These are phyloP conservation scores for Hyphopichia khmerensis DNA, from an alignment of 1,139 yeast species.

Conservation along the genomic window DNA sequence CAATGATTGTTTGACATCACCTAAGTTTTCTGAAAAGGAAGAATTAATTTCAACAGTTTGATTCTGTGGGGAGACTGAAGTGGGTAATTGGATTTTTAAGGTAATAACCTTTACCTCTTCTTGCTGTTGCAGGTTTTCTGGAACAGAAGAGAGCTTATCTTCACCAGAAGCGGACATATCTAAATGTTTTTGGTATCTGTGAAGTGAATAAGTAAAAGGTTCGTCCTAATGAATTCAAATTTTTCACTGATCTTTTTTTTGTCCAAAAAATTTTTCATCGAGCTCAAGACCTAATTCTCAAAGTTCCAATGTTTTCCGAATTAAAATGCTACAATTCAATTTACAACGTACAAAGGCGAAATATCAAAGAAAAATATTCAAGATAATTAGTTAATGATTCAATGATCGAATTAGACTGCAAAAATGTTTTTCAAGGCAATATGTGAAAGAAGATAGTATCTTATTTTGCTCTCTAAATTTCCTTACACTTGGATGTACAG, in stretches of 20 bases:
- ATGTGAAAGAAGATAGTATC: too few species aligned
- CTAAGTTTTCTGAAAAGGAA: conserved; percentile 45
- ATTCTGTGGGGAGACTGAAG: conserved; percentile 19
- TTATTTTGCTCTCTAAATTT: too few species aligned
- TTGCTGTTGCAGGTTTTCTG: not conserved
- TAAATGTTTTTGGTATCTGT: not conserved
- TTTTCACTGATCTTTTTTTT: not conserved
- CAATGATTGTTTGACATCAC: conserved; percentile 61
- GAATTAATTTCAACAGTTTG: conserved; percentile 33
- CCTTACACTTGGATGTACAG: too few species aligned
- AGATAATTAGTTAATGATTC: too few species aligned
- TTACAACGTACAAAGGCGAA: not conserved
- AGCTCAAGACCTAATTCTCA: not conserved
- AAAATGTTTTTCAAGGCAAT: too few species aligned
- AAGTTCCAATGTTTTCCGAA: not conserved
- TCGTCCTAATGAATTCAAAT: too few species aligned
- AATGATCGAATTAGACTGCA: too few species aligned
- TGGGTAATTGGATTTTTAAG: conserved; percentile 34
- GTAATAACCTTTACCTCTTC: conserved; percentile 20
- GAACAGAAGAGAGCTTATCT: conserved; percentile 8
- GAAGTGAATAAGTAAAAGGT: not conserved
- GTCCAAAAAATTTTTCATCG: not conserved
- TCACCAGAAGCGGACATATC: conserved; percentile 1
- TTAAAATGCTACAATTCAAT: not conserved
- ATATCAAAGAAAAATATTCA: too few species aligned